phyloP scores from a whole-genome alignment of 371 early-diverging fungal genomes.

The Mortierella sp. region DNA sequence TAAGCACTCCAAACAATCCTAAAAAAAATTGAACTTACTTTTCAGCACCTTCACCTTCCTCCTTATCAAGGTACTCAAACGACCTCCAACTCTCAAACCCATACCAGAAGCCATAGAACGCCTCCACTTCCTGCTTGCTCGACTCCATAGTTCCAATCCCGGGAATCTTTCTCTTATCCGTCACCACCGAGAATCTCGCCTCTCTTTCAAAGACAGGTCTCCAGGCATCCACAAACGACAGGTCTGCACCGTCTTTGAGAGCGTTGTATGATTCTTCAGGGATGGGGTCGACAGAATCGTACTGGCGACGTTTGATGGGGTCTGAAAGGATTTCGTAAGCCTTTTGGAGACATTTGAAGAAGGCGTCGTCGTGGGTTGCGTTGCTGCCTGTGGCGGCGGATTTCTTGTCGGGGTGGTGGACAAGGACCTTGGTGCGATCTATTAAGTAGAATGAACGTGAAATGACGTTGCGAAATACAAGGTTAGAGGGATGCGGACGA shows the following conservation, averaged over 20 bases:
- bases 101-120: slow-evolving; percentile 98
- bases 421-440: slow-evolving; percentile 88
- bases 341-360: slow-evolving; percentile 99
- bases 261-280: slow-evolving; percentile 74
- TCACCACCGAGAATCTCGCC: slow-evolving; percentile 86
- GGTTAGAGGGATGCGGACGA: neutral
- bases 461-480: neutral
- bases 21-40: slow-evolving; percentile 58
- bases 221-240: slow-evolving; percentile 89
- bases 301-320: slow-evolving; percentile 93
- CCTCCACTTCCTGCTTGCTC: slow-evolving; percentile 88
- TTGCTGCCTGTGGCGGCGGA: slow-evolving; percentile 62
- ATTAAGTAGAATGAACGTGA: slow-evolving; percentile 29
- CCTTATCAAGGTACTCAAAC: slow-evolving; percentile 99
- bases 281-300: slow-evolving; percentile 94
- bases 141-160: slow-evolving; percentile 83
- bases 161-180: slow-evolving; percentile 85
- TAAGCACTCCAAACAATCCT: too few species aligned
- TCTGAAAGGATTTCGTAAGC: slow-evolving; percentile 96
- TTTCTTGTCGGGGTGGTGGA: slow-evolving; percentile 94
- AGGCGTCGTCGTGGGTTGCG: slow-evolving; percentile 82
- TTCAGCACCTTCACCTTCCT: slow-evolving; percentile 91
- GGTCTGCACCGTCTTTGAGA: slow-evolving; percentile 83
- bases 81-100: slow-evolving; percentile 97
- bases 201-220: slow-evolving; percentile 93